A percentile compares a stretch with the other conserved stretches of the same genome.
These are phyloP conservation scores for Globisporangium recalcitrans DNA, from an alignment of 352 stramenopile species.

Conservation along the genomic window DNA sequence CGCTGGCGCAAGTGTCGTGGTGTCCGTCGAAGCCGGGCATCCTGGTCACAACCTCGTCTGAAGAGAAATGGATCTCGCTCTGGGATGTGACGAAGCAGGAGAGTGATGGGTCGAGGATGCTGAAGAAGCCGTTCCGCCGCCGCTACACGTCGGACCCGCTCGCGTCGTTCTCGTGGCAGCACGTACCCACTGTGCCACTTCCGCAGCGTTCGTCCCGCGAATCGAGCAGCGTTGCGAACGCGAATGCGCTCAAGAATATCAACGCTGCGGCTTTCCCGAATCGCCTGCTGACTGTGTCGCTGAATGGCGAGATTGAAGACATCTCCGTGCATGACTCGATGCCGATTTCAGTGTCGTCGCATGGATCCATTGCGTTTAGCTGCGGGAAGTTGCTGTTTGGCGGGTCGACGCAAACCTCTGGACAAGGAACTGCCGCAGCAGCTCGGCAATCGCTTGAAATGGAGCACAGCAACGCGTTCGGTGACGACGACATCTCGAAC, in stretches of 20 bases:
- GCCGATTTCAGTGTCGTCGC: slow-evolving; percentile 72
- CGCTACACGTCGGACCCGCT: slow-evolving; percentile 76
- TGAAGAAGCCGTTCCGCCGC: slow-evolving; percentile 73
- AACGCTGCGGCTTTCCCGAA: slow-evolving; percentile 71
- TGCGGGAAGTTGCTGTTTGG: slow-evolving; percentile 70
- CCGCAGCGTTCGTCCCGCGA: slow-evolving; percentile 1
- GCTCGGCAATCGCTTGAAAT: slow-evolving; percentile 33
- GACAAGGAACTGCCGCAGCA: slow-evolving; percentile 34
- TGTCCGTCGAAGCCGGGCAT: slow-evolving; percentile 79
- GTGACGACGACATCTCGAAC: slow-evolving; percentile 65
- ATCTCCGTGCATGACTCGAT: slow-evolving; percentile 86
- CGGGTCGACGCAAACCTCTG: slow-evolving; percentile 24
- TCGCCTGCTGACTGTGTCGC: slow-evolving; percentile 62
- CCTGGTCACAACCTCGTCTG: slow-evolving; percentile 63
- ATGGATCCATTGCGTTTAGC: slow-evolving; percentile 65
- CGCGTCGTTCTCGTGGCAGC: slow-evolving; percentile 78
- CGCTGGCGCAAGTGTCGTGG: slow-evolving; percentile 73
- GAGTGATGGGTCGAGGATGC: slow-evolving; percentile 25
- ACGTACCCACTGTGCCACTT: slow-evolving; percentile 24
- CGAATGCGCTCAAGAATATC: slow-evolving; percentile 31
- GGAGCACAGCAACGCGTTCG: slow-evolving; percentile 16
- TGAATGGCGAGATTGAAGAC: slow-evolving; percentile 76
- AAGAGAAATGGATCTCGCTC: slow-evolving; percentile 81
- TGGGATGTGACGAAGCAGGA: slow-evolving; percentile 77
- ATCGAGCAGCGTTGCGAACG: slow-evolving; percentile 14